phyloP scores from a whole-genome alignment of 2,329 filamentous ascomycete species.

The Fusarium ambrosium region DNA sequence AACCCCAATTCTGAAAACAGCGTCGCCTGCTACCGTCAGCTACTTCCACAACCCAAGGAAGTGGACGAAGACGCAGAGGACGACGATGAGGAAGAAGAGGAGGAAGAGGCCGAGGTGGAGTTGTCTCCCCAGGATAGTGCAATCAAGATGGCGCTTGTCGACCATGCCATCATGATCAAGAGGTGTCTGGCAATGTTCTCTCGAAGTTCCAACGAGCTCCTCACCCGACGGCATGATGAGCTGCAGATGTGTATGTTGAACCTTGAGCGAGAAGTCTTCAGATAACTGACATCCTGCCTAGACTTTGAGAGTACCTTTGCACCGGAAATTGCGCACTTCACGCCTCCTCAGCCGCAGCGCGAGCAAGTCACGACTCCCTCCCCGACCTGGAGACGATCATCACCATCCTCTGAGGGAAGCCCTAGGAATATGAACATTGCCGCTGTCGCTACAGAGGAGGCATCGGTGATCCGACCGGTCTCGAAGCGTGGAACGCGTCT shows the following conservation, averaged over 20 bases:
- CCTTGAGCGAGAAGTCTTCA: not conserved
- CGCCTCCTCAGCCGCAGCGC: constrained; percentile 61
- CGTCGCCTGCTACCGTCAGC: constrained; percentile 80
- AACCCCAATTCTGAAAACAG: constrained; percentile 81
- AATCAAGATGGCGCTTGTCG: constrained; percentile 86
- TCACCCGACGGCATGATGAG: constrained; percentile 69
- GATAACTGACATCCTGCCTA: constrained; percentile 49
- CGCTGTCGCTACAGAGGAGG: constrained; percentile 61
- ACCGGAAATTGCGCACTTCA: constrained; percentile 74
- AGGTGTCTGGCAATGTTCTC: constrained; percentile 80
- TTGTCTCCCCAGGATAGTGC: constrained; percentile 77
- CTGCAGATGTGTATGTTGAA: constrained; percentile 72
- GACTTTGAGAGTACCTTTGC: constrained; percentile 75
- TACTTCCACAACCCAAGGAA: constrained; percentile 70
- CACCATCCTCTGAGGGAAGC: constrained; percentile 58
- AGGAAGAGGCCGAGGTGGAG: constrained; percentile 63
- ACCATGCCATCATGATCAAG: constrained; percentile 90
- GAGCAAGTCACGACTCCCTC: constrained; percentile 59
- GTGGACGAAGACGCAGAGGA: constrained; percentile 58
- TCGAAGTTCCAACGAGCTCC: constrained; percentile 72
- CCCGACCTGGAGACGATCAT: constrained; percentile 63
- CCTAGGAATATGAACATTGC: constrained; percentile 52
- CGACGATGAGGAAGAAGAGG: constrained; percentile 58
- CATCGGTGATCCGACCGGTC: constrained; percentile 65
- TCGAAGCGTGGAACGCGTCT: constrained; percentile 66